phyloP scores from a whole-genome alignment of 106 monocot species.

The Ottelia alismoides region DNA sequence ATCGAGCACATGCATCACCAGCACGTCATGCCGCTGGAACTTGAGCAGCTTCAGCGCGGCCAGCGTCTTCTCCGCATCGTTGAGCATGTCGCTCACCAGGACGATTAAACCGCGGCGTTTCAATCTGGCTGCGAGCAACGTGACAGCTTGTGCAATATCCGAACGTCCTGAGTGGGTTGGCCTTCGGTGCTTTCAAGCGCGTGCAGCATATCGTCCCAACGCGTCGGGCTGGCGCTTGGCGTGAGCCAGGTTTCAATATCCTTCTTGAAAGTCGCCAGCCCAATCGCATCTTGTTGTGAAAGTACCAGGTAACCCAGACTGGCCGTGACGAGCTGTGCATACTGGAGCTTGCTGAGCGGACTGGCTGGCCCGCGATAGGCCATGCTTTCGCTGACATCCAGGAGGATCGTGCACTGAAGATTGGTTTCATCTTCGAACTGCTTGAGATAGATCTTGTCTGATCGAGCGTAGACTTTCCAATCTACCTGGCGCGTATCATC shows the following conservation, averaged over 20 bases:
- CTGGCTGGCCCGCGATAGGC: too few relatives aligned
- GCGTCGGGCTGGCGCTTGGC: background rate
- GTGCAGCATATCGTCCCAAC: background rate
- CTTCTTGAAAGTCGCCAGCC: background rate
- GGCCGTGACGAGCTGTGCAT: background rate
- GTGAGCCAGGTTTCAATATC: background rate
- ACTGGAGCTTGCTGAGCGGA: background rate
- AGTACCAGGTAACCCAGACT: background rate
- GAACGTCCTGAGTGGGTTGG: too few relatives aligned
- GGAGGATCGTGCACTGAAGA: background rate
- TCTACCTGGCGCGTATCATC: background rate
- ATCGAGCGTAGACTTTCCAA: background rate
- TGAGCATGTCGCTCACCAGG: background rate
- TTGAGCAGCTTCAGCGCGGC: background rate
- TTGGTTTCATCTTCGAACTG: background rate
- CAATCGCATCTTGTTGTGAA: background rate
- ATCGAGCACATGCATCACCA: background rate
- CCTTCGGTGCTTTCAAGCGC: too few relatives aligned
- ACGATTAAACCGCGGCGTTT: background rate
- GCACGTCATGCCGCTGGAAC: background rate
- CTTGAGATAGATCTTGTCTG: background rate
- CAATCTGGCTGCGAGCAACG: background rate
- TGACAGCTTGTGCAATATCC: background rate
- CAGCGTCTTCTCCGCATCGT: background rate
- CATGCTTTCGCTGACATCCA: background rate